A percentile compares a stretch with the other conserved stretches of the same genome.
These are phyloP conservation scores for Crithidia fasciculata DNA, from an alignment of 208 protist genomes.

Conservation along the genomic window DNA sequence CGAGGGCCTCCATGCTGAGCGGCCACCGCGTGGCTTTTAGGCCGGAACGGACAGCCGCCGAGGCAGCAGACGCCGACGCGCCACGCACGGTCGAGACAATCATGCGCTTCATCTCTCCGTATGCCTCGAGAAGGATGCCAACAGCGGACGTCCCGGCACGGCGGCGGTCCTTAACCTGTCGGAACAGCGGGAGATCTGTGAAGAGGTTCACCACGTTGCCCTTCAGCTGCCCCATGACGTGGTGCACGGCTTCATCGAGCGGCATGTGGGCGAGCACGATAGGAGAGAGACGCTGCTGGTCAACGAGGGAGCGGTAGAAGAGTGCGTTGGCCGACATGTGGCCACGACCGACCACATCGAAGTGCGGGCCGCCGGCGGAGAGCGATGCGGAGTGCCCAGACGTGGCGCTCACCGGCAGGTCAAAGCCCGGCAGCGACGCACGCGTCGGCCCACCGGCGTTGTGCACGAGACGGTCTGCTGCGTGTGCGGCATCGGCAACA, in stretches of 20 bases:
- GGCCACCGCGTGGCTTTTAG: slow-evolving; percentile 65
- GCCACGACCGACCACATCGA: slow-evolving; percentile 10
- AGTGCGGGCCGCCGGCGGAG: not conserved
- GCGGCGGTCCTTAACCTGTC: slow-evolving; percentile 74
- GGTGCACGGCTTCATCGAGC: slow-evolving; percentile 58
- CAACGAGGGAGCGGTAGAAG: slow-evolving; percentile 50
- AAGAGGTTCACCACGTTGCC: slow-evolving; percentile 87
- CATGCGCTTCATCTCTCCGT: slow-evolving; percentile 80
- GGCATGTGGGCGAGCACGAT: slow-evolving; percentile 73
- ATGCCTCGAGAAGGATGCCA: slow-evolving; percentile 82
- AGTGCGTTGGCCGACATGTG: slow-evolving; percentile 43
- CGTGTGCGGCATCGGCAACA: too few species aligned
- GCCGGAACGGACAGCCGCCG: slow-evolving; percentile 17
- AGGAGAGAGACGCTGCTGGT: slow-evolving; percentile 70
- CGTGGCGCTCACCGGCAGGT: not conserved
- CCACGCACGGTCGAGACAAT: slow-evolving; percentile 50
- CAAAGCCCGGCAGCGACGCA: not conserved
- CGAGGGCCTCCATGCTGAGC: slow-evolving; percentile 63
- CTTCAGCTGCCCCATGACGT: slow-evolving; percentile 88
- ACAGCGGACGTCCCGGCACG: slow-evolving; percentile 57
- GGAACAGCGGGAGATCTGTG: slow-evolving; percentile 84
- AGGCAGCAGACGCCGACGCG: slow-evolving; percentile 27
- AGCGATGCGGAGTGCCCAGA: not conserved
- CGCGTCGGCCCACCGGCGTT: not conserved
- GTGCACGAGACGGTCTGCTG: not conserved